Evolutionary conservation across 2,329 filamentous ascomycete species (phyloP).

Genomic region (Diaporthe sp.): DNA sequence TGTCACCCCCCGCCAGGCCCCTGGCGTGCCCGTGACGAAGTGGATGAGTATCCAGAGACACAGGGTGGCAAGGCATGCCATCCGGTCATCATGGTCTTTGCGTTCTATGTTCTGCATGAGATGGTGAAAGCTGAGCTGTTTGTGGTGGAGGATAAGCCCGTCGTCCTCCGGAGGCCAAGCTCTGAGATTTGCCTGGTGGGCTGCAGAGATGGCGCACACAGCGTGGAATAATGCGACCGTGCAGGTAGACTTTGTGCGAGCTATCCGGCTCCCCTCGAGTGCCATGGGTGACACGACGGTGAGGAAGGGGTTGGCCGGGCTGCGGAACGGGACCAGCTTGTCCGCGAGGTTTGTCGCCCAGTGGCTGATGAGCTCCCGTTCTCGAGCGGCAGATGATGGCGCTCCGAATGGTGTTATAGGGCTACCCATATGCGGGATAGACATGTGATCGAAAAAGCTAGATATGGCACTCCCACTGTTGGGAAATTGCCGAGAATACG

Average conservation of each 20-base stretch:
- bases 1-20: not conserved
- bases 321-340: not conserved
- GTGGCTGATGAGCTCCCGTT: not conserved
- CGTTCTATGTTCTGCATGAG: not conserved
- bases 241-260: not conserved
- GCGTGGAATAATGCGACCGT: not conserved
- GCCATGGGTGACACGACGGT: not conserved
- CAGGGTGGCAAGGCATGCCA: slow-evolving; percentile 1
- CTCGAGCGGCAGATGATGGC: not conserved
- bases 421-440: not conserved
- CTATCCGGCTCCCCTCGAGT: not conserved
- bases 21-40: not conserved
- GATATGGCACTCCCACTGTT: not conserved
- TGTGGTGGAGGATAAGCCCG: not conserved
- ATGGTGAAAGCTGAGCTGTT: slow-evolving; percentile 1
- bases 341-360: not conserved
- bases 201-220: slow-evolving; percentile 1
- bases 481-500: too few species aligned
- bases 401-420: not conserved
- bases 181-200: not conserved
- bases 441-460: not conserved
- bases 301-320: not conserved
- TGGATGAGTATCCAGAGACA: slow-evolving; percentile 3
- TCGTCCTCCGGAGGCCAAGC: not conserved
- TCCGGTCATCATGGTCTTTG: not conserved